These are phyloP conservation scores for Eucalyptus rudis DNA, from an alignment of 345 rosid species.

Conservation along the genomic window DNA sequence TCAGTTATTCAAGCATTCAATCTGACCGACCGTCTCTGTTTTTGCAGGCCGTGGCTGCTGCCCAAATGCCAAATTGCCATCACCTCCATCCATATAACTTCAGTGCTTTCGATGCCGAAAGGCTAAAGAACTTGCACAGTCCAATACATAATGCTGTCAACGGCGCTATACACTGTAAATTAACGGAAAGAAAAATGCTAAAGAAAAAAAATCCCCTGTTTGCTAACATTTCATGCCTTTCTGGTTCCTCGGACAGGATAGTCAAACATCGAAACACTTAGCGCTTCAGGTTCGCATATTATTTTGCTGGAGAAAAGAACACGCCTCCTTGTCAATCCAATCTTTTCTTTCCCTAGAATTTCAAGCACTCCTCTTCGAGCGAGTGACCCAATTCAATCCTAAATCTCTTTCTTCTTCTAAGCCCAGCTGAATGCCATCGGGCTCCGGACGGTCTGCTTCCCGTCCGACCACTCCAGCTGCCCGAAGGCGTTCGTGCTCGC, in stretches of 20 bases:
- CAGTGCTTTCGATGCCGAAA: neutral
- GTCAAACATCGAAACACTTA: neutral
- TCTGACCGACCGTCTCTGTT: neutral
- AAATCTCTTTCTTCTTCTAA: neutral
- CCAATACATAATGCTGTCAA: neutral
- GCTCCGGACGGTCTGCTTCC: slow-evolving; percentile 55
- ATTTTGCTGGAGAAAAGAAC: neutral
- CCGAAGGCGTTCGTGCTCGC: slow-evolving; percentile 33
- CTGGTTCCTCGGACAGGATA: neutral
- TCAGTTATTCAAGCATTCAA: neutral
- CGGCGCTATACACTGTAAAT: neutral
- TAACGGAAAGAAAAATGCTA: neutral
- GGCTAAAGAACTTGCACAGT: neutral
- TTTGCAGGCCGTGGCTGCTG: neutral
- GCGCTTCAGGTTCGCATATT: neutral
- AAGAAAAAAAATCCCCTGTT: neutral
- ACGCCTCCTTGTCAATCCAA: neutral
- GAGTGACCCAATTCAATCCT: neutral
- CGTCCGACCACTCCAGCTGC: slow-evolving; percentile 70
- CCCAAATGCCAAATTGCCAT: neutral
- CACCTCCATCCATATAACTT: neutral
- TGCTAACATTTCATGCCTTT: neutral
- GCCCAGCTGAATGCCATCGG: slow-evolving; percentile 81
- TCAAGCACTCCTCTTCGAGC: neutral
- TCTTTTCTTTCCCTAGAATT: neutral